A percentile compares a stretch with the other conserved stretches of the same genome.
Evolutionary conservation across 495 filamentous ascomycete species (phyloP).

Genomic region (Halenospora varia): DNA sequence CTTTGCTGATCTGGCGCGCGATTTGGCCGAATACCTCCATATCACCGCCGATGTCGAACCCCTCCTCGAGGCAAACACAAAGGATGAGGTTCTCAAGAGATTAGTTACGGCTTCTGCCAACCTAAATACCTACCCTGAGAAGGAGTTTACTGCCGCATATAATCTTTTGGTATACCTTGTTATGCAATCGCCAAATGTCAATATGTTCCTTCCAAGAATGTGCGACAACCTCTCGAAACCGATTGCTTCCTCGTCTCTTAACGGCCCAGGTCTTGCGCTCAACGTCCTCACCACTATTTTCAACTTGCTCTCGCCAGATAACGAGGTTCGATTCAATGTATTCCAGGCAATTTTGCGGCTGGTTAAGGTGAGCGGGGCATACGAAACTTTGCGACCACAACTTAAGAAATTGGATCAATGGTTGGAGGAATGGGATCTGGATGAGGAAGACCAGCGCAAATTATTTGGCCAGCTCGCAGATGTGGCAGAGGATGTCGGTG

Average conservation of each 20-base stretch:
- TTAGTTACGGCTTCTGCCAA: conserved; percentile 68
- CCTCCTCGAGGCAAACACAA: conserved; percentile 67
- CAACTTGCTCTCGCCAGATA: conserved; percentile 77
- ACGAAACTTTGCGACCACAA: conserved; percentile 74
- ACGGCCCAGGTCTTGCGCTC: conserved; percentile 80
- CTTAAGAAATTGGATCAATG: conserved; percentile 75
- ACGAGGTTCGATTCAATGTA: conserved; percentile 82
- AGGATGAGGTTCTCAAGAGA: conserved; percentile 85
- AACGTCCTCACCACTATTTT: conserved; percentile 91
- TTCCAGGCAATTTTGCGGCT: conserved; percentile 79
- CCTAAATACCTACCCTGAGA: conserved; percentile 83
- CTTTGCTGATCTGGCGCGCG: conserved; percentile 83
- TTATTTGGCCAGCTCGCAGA: conserved; percentile 76
- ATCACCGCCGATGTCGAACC: conserved; percentile 66
- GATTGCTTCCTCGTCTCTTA: conserved; percentile 75
- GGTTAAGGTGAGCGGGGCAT: conserved; percentile 66
- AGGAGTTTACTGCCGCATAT: conserved; percentile 91
- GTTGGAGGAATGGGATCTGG: conserved; percentile 78
- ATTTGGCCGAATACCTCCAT: conserved; percentile 60
- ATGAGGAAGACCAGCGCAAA: conserved; percentile 75
- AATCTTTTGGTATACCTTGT: conserved; percentile 94
- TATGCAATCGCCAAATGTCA: conserved; percentile 73
- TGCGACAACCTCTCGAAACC: conserved; percentile 85
- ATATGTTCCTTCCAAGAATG: conserved; percentile 80
- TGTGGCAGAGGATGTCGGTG: conserved; percentile 68